These are phyloP conservation scores for Schwanniomyces occidentalis DNA, from an alignment of 805 yeast genomes.

Conservation along the genomic window DNA sequence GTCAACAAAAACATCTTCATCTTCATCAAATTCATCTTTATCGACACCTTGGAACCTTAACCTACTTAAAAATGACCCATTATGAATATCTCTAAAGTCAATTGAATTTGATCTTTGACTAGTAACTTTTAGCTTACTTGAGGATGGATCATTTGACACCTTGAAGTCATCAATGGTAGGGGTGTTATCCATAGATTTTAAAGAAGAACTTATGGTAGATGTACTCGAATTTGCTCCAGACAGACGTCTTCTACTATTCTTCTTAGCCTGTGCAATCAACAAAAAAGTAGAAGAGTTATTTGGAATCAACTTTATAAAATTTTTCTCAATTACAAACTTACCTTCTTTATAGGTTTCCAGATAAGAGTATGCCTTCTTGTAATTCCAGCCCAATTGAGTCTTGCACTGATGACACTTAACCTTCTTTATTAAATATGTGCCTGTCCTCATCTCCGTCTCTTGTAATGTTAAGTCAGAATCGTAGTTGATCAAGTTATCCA, in stretches of 20 bases:
- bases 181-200: slow-evolving; percentile 4
- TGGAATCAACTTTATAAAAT: slow-evolving; percentile 33
- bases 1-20: slow-evolving; percentile 21
- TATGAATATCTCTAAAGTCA: slow-evolving; percentile 10
- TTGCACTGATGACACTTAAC: slow-evolving; percentile 42
- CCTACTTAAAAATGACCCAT: slow-evolving; percentile 11
- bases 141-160: slow-evolving; percentile 6
- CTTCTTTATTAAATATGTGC: slow-evolving; percentile 35
- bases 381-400: slow-evolving; percentile 40
- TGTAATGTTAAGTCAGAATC: slow-evolving; percentile 24
- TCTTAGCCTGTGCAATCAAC: slow-evolving; percentile 33
- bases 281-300: slow-evolving; percentile 35
- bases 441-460: slow-evolving; percentile 42
- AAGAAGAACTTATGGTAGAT: slow-evolving; percentile 6
- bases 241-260: slow-evolving; percentile 13
- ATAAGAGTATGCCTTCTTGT: slow-evolving; percentile 36
- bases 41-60: slow-evolving; percentile 19
- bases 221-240: slow-evolving; percentile 9
- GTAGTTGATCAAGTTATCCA: slow-evolving; percentile 38
- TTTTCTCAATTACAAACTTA: slow-evolving; percentile 43
- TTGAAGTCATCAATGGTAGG: slow-evolving; percentile 13
- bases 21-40: slow-evolving; percentile 20
- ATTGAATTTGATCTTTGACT: slow-evolving; percentile 7
- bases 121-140: slow-evolving; percentile 1
- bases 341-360: slow-evolving; percentile 44